phyloP scores from a whole-genome alignment of 1,284 basidiomycete species.

The Leccinum pachyderme region DNA sequence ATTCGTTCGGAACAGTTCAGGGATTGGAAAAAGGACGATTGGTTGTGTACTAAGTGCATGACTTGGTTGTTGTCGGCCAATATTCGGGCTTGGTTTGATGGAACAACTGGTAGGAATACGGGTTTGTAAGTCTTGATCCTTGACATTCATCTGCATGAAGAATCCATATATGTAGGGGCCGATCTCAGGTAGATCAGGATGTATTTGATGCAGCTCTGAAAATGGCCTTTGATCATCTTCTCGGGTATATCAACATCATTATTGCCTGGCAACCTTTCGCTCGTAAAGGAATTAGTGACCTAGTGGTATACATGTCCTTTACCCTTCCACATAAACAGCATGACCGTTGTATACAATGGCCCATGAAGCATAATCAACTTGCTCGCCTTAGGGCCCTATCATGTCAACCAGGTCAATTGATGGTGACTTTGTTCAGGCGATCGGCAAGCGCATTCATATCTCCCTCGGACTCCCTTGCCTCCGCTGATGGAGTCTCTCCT shows the following conservation, averaged over 20 bases:
- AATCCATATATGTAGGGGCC: too few relatives aligned
- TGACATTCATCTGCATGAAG: too few relatives aligned
- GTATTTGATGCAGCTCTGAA: background rate
- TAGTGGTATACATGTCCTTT: slow-evolving; percentile 26
- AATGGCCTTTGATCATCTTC: slow-evolving; percentile 2
- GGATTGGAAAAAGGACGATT: slow-evolving; percentile 24
- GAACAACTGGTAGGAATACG: background rate
- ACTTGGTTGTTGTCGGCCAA: slow-evolving; percentile 11
- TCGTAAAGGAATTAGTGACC: slow-evolving; percentile 14
- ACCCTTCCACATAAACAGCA: slow-evolving; percentile 1
- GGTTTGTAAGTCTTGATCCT: background rate
- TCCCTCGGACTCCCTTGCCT: slow-evolving; percentile 35
- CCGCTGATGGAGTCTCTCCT: slow-evolving; percentile 26
- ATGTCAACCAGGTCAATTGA: slow-evolving; percentile 32
- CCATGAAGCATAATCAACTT: background rate
- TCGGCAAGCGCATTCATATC: slow-evolving; percentile 58
- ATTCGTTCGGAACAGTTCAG: slow-evolving; percentile 25
- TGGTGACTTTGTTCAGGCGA: slow-evolving; percentile 53
- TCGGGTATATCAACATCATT: slow-evolving; percentile 1
- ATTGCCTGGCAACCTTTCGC: background rate
- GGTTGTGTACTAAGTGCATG: background rate
- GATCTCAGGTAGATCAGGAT: background rate
- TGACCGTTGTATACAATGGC: background rate
- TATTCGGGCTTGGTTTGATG: slow-evolving; percentile 32
- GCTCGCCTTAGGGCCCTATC: background rate